Evolutionary conservation across 768 basidiomycete species (phyloP).

Genomic region (Russula emetica): DNA sequence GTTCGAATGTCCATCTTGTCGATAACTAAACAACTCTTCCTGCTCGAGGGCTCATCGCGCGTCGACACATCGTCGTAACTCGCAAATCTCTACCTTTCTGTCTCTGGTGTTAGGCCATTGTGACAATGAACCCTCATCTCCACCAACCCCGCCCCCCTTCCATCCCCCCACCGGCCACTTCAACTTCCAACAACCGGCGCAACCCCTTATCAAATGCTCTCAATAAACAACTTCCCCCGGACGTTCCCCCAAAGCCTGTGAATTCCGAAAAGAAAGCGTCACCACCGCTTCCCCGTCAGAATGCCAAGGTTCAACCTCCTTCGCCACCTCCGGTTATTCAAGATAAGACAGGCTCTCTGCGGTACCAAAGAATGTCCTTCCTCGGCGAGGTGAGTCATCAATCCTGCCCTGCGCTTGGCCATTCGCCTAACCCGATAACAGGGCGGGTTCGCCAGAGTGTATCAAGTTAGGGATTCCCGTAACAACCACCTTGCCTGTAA

Average conservation of each 20-base stretch:
- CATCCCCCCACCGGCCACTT: conserved; percentile 26
- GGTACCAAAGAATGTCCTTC: conserved; percentile 73
- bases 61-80: conserved; percentile 6
- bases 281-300: conserved; percentile 76
- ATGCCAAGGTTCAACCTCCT: conserved; percentile 75
- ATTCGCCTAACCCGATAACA: conserved; percentile 28
- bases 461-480: conserved; percentile 76
- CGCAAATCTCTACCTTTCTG: conserved; percentile 1
- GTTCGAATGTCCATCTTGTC: conserved; percentile 6
- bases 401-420: neutral
- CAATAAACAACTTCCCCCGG: conserved; percentile 22
- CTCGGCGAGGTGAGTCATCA: conserved; percentile 73
- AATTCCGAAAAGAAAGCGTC: conserved; percentile 34
- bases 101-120: conserved; percentile 29
- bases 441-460: conserved; percentile 96
- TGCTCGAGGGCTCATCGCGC: neutral
- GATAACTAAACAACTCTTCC: neutral
- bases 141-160: conserved; percentile 18
- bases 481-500: conserved; percentile 79
- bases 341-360: conserved; percentile 53
- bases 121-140: conserved; percentile 25
- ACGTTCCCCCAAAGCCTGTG: conserved; percentile 16
- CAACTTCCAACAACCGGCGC: conserved; percentile 20
- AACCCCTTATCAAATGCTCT: conserved; percentile 27
- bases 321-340: conserved; percentile 74